Base-by-base conservation (phyloP, 2,329 filamentous ascomycete genomes). In the Venturia aucupariae region DNA sequence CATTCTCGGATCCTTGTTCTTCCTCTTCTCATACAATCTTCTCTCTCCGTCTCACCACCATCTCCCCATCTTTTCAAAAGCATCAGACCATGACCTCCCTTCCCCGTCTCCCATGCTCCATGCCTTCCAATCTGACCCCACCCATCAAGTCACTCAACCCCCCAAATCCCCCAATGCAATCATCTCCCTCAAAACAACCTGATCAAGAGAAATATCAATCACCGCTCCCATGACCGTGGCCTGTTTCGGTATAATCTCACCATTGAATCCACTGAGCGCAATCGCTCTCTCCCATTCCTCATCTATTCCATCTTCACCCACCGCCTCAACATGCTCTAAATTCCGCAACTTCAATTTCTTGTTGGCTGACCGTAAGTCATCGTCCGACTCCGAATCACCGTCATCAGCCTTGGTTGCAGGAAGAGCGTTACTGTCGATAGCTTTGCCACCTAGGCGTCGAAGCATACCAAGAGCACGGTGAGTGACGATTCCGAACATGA, bases 381-480 rank as follows among this genome's bases (percentile, higher is more conserved):
- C 35, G 17, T 41, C 35, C 15, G 17, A 22, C 7, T 60, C 59
- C 22, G 35, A 30, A 24, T 60, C 38, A 2, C n/a, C 30, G 27
- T 24, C 24, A 22, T 42, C 38, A n/a, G 22, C 38, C 35, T 15
- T 60, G 38, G 22, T 19, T 2, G 59, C 10, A 11, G 59, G 2
- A 4, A 71, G 72, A 41, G 75, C 66, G 11, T 27, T 64, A 10
- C 13, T 41, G 27, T 61, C 75, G 65, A 73, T 74, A 4, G 69
- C 75, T 70, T 78, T 79, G 65, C 80, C 78, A 3, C 76, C 78
- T 42, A 81, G 67, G 8, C 78, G 72, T 67, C 76, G 77, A 64
- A 81, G 72, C 74, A 80, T 81, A 15, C 73, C 75, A 5, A 81
- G 67, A 10, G 78, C 78, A 6, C 79, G 77, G 65, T 79, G 75